Evolutionary conservation across 2,329 filamentous ascomycete species (phyloP).

Genomic region (Neoscytalidium dimidiatum): DNA sequence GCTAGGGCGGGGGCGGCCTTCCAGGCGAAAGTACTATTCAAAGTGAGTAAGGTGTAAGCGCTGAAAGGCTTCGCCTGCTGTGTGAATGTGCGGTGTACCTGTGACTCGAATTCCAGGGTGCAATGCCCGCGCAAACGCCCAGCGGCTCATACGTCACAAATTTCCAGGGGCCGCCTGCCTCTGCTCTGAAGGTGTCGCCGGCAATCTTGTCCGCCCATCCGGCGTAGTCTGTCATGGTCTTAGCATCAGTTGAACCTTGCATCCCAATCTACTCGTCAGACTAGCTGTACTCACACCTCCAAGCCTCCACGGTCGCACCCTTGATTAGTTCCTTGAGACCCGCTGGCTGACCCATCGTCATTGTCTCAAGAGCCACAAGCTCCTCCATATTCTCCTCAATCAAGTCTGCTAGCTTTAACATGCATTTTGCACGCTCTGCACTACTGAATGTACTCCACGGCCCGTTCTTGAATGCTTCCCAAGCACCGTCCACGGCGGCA

Average conservation of each 20-base stretch:
- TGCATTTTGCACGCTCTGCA: conserved; percentile 26
- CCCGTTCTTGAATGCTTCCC: conserved; percentile 61
- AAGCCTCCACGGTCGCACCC: conserved; percentile 78
- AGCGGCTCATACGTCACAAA: conserved; percentile 81
- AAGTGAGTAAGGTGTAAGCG: not conserved
- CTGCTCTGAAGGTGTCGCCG: conserved; percentile 78
- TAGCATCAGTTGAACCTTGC: not conserved
- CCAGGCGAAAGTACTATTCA: conserved; percentile 47
- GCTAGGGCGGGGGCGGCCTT: conserved; percentile 46
- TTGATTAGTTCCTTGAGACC: conserved; percentile 79
- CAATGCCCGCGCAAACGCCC: conserved; percentile 83
- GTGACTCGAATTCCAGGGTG: conserved; percentile 89
- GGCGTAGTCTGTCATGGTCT: conserved; percentile 22
- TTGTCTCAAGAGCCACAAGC: conserved; percentile 28
- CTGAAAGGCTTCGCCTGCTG: not conserved
- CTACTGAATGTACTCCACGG: conserved; percentile 27
- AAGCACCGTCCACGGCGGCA: conserved; percentile 70
- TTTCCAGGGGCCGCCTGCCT: conserved; percentile 73
- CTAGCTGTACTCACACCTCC: not conserved
- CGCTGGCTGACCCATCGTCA: conserved; percentile 49
- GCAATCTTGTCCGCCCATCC: conserved; percentile 27
- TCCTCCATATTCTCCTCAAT: conserved; percentile 30
- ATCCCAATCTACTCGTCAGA: not conserved
- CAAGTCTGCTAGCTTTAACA: conserved; percentile 31
- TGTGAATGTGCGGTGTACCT: conserved; percentile 50